Evolutionary conservation across 2,329 filamentous ascomycete genomes (phyloP).

Genomic region (Ceratocystis alfenasii): DNA sequence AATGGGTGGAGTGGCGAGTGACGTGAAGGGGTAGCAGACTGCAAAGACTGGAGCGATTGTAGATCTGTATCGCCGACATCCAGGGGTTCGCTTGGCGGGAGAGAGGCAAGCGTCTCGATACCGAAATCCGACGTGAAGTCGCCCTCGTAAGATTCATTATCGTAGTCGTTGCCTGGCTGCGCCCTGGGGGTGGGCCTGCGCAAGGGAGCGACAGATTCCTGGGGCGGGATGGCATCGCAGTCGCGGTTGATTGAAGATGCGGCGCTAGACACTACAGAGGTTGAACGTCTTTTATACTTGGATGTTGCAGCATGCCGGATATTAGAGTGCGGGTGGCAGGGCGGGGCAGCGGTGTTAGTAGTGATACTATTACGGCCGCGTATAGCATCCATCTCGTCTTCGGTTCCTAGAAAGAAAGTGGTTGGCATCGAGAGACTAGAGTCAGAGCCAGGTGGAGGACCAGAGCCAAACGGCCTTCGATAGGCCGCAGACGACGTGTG

Average conservation of each 20-base stretch:
- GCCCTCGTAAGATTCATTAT: background rate
- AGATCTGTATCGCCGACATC: background rate
- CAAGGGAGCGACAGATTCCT: background rate
- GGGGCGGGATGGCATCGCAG: background rate
- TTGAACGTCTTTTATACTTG: background rate
- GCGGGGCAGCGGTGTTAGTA: background rate
- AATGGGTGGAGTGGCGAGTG: background rate
- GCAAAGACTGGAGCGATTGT: slow-evolving; percentile 23
- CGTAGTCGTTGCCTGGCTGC: background rate
- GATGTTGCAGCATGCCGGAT: background rate
- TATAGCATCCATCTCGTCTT: slow-evolving; percentile 16
- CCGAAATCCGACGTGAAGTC: slow-evolving; percentile 10
- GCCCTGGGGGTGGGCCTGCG: background rate
- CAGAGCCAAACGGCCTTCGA: background rate
- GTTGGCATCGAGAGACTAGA: background rate
- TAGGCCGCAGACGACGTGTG: background rate
- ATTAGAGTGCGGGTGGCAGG: slow-evolving; percentile 5
- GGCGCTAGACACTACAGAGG: background rate
- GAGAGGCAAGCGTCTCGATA: slow-evolving; percentile 13
- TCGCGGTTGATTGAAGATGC: background rate
- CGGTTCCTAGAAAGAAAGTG: slow-evolving; percentile 15
- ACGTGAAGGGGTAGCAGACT: background rate
- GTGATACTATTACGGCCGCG: background rate
- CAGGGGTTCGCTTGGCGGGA: slow-evolving; percentile 12
- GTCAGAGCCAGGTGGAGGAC: background rate